Conservation (phyloP, 768 basidiomycete genomes). For the Amanita exitialis region DNA sequence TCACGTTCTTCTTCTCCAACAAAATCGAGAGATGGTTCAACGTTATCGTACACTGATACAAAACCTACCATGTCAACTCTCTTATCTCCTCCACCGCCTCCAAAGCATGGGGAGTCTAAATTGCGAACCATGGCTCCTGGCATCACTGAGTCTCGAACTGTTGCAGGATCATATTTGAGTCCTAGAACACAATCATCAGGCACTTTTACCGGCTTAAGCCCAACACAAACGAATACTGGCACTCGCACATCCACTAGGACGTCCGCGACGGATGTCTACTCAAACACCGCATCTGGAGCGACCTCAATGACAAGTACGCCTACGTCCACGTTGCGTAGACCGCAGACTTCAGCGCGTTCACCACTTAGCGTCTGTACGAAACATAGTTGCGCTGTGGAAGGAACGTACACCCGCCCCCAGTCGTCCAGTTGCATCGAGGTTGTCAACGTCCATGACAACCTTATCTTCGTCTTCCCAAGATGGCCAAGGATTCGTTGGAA, state of each 20-base stretch:
- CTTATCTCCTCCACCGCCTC: constrained; percentile 11
- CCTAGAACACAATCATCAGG: constrained; percentile 24
- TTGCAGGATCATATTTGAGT: constrained; percentile 16
- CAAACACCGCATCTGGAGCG: constrained; percentile 19
- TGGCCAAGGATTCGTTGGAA: constrained; percentile 41
- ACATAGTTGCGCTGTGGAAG: constrained; percentile 75
- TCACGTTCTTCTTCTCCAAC: constrained; percentile 38
- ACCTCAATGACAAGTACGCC: constrained; percentile 35
- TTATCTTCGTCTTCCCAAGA: constrained; percentile 26
- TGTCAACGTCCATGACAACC: constrained; percentile 28
- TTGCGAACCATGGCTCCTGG: constrained; percentile 6
- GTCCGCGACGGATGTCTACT: constrained; percentile 18
- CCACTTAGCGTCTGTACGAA: constrained; percentile 67
- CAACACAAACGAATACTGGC: constrained; percentile 17
- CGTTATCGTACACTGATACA: constrained; percentile 25
- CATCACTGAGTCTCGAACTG: constrained; percentile 13
- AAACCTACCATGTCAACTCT: constrained; percentile 13
- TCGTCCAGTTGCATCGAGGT: constrained; percentile 19
- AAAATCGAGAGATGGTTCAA: constrained; percentile 26
- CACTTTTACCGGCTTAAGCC: constrained; percentile 29
- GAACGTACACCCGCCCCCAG: constrained; percentile 54
- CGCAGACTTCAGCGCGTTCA: constrained; percentile 57
- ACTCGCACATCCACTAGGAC: constrained; percentile 24
- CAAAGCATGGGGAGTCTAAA: constrained; percentile 5
- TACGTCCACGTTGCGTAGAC: constrained; percentile 47